These are phyloP conservation scores for Geosmithia flava DNA, from an alignment of 2,329 filamentous ascomycete genomes.

Conservation along the genomic window DNA sequence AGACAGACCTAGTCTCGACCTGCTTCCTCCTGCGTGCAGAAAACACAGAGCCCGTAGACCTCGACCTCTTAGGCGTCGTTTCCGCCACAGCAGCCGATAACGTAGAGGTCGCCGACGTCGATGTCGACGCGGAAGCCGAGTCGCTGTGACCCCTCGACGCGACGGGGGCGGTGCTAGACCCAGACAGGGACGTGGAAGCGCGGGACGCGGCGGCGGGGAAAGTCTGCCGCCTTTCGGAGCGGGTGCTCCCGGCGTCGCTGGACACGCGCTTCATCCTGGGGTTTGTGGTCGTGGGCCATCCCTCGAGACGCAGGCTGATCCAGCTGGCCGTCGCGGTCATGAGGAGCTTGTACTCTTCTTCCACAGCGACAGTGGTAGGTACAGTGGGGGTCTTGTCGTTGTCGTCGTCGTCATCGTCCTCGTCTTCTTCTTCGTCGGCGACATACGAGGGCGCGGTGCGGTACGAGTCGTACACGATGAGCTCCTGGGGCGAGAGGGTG, in stretches of 20 bases:
- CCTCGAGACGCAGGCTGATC: constrained; percentile 21
- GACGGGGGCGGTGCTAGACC: not conserved
- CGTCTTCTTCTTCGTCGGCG: not conserved
- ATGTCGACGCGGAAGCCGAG: not conserved
- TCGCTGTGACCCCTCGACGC: not conserved
- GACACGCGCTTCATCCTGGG: not conserved
- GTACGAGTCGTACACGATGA: constrained; percentile 61
- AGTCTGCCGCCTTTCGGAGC: not conserved
- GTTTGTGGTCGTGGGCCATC: constrained; percentile 14
- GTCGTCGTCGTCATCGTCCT: not conserved
- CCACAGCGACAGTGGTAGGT: constrained; percentile 12
- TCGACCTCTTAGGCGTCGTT: not conserved
- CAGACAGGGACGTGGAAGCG: not conserved
- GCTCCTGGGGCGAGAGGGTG: constrained; percentile 45
- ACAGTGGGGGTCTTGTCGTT: constrained; percentile 15
- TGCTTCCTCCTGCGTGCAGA: not conserved
- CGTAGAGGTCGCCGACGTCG: no score
- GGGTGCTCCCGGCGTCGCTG: not conserved
- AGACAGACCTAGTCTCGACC: not conserved
- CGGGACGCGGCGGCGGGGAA: not conserved
- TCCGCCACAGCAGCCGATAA: no score
- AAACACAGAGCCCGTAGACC: constrained; percentile 2
- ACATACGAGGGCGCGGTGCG: constrained; percentile 33
- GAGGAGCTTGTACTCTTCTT: constrained; percentile 18
- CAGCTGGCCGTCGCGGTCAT: constrained; percentile 25